A percentile compares a stretch with the other conserved stretches of the same genome.
phyloP scores from a whole-genome alignment of 306 rosid species.

The Cucumis cinereus region DNA sequence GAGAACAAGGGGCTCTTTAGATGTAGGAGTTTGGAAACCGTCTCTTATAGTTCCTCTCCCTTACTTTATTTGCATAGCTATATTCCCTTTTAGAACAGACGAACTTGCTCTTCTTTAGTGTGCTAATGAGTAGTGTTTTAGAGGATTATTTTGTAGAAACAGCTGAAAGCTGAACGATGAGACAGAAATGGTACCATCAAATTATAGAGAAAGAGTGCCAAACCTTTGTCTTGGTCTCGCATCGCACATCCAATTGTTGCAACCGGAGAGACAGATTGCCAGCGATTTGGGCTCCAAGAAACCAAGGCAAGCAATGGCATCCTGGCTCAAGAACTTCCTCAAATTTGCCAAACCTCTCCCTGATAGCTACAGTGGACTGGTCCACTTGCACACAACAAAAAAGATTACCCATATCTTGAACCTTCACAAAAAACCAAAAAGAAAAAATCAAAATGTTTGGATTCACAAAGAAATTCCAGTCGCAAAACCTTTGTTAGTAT shows the following conservation, averaged over 20 bases:
- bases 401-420: conserved; percentile 61
- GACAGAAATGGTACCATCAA: neutral
- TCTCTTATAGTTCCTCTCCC: neutral
- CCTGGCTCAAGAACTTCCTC: conserved; percentile 78
- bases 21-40: neutral
- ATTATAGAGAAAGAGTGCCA: neutral
- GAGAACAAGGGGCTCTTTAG: neutral
- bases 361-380: conserved; percentile 69
- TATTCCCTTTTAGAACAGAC: neutral
- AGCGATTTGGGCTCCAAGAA: conserved; percentile 45
- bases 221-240: conserved; percentile 98
- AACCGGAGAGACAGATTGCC: conserved; percentile 85
- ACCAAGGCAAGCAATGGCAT: conserved; percentile 88
- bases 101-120: neutral
- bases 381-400: conserved; percentile 65
- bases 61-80: neutral
- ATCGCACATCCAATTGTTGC: conserved; percentile 75
- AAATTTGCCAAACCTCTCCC: conserved; percentile 63
- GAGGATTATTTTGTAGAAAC: neutral
- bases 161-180: neutral
- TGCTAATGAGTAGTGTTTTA: neutral
- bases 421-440: neutral
- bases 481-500: neutral
- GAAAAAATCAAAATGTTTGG: neutral
- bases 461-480: neutral